These are phyloP conservation scores for Trichosporon coremiiforme DNA, from an alignment of 1,284 basidiomycete species.

Conservation along the genomic window DNA sequence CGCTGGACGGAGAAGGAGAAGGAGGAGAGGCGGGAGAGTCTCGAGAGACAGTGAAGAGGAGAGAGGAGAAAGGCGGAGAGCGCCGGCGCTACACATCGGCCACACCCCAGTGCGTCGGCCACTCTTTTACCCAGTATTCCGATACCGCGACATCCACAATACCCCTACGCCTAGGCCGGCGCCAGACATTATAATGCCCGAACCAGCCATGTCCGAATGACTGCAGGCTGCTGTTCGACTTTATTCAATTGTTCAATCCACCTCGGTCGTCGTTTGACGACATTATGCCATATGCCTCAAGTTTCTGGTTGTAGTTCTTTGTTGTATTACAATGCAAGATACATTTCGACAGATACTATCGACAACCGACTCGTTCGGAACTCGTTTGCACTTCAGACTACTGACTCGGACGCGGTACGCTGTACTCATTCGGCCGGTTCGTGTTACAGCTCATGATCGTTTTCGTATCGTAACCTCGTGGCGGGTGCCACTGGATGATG, in stretches of 20 bases:
- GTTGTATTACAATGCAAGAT: slow-evolving; percentile 18
- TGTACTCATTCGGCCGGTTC: no score
- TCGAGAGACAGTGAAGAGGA: no score
- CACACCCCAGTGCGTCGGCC: no score
- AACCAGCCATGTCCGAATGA: no score
- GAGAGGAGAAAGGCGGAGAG: not conserved
- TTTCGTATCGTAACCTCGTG: not conserved
- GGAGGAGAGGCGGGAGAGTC: no score
- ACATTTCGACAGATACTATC: slow-evolving; percentile 13
- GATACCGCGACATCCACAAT: not conserved
- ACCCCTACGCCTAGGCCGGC: not conserved
- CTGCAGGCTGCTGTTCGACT: not conserved
- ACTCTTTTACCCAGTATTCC: no score
- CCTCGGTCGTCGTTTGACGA: no score
- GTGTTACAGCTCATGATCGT: no score
- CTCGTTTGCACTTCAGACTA: not conserved
- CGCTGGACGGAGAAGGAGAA: no score
- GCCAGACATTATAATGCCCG: not conserved
- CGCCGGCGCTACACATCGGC: not conserved
- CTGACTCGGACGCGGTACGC: no score
- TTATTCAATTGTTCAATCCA: not conserved
- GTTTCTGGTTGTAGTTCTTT: not conserved
- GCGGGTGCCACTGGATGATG: no score
- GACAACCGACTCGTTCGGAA: not conserved
- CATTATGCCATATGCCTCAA: not conserved